Evolutionary conservation across 2,329 filamentous ascomycete genomes (phyloP).

Genomic region (Hysterium pulicare): DNA sequence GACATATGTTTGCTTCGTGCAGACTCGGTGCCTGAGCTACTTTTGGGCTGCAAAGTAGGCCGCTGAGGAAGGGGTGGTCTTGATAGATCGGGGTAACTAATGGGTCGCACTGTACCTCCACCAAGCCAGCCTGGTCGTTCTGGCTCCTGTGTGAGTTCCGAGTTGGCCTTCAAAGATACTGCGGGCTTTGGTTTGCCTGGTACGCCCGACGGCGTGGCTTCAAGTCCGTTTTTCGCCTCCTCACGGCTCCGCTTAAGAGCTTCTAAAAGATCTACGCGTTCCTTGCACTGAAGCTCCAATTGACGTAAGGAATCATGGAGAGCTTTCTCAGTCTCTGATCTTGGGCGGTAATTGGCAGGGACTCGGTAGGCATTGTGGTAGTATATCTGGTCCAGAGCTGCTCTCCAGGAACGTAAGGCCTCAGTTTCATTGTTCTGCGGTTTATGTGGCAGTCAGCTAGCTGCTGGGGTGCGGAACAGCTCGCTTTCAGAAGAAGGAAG

Average conservation of each 20-base stretch:
- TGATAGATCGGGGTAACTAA: slow-evolving; percentile 78
- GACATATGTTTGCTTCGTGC: slow-evolving; percentile 20
- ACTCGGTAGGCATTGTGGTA: slow-evolving; percentile 77
- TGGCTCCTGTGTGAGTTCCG: background rate
- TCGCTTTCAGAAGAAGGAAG: no score
- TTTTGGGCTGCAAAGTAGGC: slow-evolving; percentile 46
- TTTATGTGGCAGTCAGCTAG: slow-evolving; percentile 4
- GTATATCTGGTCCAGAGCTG: slow-evolving; percentile 82
- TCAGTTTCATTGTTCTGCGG: slow-evolving; percentile 82
- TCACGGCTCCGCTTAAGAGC: slow-evolving; percentile 67
- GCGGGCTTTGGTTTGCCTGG: no score
- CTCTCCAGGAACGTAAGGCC: slow-evolving; percentile 85
- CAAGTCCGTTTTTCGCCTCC: slow-evolving; percentile 44
- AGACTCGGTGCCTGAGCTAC: slow-evolving; percentile 41
- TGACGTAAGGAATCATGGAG: slow-evolving; percentile 76
- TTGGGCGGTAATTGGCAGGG: slow-evolving; percentile 64
- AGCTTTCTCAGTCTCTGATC: slow-evolving; percentile 78
- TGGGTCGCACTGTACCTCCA: slow-evolving; percentile 74
- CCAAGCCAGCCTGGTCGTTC: slow-evolving; percentile 64
- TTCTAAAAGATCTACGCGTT: slow-evolving; percentile 83
- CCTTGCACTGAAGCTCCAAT: slow-evolving; percentile 88
- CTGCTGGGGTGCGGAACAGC: background rate
- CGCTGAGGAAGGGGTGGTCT: slow-evolving; percentile 61
- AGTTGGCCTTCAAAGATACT: background rate
- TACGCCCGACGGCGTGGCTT: no score